Evolutionary conservation across 1,139 yeast genomes (phyloP).

Genomic region (Wickerhamomyces sp.): DNA sequence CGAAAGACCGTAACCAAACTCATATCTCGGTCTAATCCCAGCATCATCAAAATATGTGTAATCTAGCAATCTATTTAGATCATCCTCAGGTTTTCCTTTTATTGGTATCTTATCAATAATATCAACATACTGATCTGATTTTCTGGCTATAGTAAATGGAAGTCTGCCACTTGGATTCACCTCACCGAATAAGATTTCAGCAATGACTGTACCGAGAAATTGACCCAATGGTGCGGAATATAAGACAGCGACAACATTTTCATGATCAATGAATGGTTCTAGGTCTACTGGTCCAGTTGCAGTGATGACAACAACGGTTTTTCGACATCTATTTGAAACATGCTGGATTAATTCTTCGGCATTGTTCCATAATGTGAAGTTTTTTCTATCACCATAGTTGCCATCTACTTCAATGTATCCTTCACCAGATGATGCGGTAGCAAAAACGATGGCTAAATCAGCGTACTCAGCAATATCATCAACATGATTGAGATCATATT

Average conservation of each 20-base stretch:
- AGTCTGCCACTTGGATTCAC: slow-evolving; percentile 58
- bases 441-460: slow-evolving; percentile 50
- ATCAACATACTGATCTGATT: slow-evolving; percentile 50
- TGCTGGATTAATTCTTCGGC: slow-evolving; percentile 50
- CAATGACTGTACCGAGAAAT: slow-evolving; percentile 43
- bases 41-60: slow-evolving; percentile 54
- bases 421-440: slow-evolving; percentile 52
- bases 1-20: slow-evolving; percentile 60
- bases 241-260: slow-evolving; percentile 53
- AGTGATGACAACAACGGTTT: slow-evolving; percentile 54
- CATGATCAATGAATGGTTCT: slow-evolving; percentile 56
- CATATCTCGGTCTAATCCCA: slow-evolving; percentile 52
- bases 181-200: slow-evolving; percentile 53
- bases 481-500: slow-evolving; percentile 40
- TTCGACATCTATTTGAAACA: slow-evolving; percentile 45
- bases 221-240: slow-evolving; percentile 59
- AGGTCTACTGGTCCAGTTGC: slow-evolving; percentile 58
- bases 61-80: slow-evolving; percentile 43
- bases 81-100: slow-evolving; percentile 44
- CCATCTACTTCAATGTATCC: slow-evolving; percentile 55
- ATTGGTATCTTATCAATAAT: slow-evolving; percentile 40
- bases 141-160: slow-evolving; percentile 60
- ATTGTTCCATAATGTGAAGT: slow-evolving; percentile 55
- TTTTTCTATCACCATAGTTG: slow-evolving; percentile 57
- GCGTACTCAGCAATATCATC: slow-evolving; percentile 45